These are phyloP conservation scores for Didymellaceae sp. DNA, from an alignment of 2,329 filamentous ascomycete genomes.

Conservation along the genomic window DNA sequence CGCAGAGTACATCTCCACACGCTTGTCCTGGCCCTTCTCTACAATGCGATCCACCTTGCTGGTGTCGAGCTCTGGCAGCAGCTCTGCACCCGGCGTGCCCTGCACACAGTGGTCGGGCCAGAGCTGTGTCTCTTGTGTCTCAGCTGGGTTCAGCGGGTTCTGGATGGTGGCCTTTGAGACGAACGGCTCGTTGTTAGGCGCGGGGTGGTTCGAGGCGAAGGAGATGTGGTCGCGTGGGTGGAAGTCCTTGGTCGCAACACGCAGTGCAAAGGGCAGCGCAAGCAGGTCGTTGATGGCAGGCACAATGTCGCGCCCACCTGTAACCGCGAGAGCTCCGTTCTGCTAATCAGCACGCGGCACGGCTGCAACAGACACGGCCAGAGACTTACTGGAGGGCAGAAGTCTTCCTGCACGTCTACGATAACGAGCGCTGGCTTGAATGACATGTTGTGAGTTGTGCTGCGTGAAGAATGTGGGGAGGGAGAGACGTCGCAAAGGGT, in stretches of 20 bases:
- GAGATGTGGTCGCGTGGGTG: constrained; percentile 86
- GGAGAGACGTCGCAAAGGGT: neutral
- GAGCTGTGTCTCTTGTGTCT: constrained; percentile 71
- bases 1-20: constrained; percentile 92
- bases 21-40: constrained; percentile 76
- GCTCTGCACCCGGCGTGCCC: constrained; percentile 71
- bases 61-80: constrained; percentile 74
- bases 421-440: constrained; percentile 68
- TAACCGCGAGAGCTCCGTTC: constrained; percentile 86
- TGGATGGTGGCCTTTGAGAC: constrained; percentile 67
- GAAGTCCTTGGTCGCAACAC: constrained; percentile 90
- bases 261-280: constrained; percentile 70
- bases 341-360: constrained; percentile 49
- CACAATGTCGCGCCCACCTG: constrained; percentile 72
- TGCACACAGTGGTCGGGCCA: constrained; percentile 94
- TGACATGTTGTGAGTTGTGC: constrained; percentile 1
- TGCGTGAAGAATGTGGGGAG: neutral
- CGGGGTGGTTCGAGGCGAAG: constrained; percentile 79
- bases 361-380: neutral
- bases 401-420: constrained; percentile 93
- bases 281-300: constrained; percentile 78
- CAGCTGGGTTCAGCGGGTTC: constrained; percentile 69
- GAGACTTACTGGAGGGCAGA: constrained; percentile 79
- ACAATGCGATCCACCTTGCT: constrained; percentile 69
- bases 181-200: constrained; percentile 71